Conservation (phyloP, 306 rosid species). For the Malus fusca region DNA sequence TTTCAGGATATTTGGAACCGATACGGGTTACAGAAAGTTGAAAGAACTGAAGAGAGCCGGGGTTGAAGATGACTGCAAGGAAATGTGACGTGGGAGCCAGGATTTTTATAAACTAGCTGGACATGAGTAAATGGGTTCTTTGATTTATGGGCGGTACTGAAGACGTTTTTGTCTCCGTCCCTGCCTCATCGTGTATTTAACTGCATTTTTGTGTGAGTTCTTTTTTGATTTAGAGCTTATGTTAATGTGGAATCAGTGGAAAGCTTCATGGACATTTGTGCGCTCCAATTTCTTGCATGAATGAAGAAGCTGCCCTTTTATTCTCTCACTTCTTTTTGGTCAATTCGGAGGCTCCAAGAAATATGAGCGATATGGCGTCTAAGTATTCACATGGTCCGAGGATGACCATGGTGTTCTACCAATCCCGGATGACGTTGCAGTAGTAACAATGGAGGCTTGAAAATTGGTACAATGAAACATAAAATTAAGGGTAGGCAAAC, state of each 20-base stretch:
- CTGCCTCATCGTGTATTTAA: slow-evolving; percentile 13
- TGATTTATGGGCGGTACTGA: slow-evolving; percentile 22
- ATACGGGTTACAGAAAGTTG: slow-evolving; percentile 76
- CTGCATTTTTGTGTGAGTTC: slow-evolving; percentile 22
- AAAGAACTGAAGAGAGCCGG: slow-evolving; percentile 50
- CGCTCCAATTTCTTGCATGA: slow-evolving; percentile 19
- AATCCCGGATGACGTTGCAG: too few relatives aligned
- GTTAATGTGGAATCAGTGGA: slow-evolving; percentile 12
- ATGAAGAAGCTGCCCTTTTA: slow-evolving; percentile 12
- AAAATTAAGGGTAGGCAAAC: too few relatives aligned
- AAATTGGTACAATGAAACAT: too few relatives aligned
- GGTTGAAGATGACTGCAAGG: slow-evolving; percentile 38
- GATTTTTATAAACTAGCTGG: slow-evolving; percentile 7
- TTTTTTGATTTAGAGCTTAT: slow-evolving; percentile 19
- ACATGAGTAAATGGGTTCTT: slow-evolving; percentile 22
- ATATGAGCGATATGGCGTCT: neutral
- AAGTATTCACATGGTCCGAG: too few relatives aligned
- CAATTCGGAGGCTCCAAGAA: neutral
- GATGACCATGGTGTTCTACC: too few relatives aligned
- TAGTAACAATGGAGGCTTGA: too few relatives aligned
- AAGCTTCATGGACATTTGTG: slow-evolving; percentile 25
- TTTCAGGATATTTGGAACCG: slow-evolving; percentile 81
- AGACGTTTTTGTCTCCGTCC: slow-evolving; percentile 19
- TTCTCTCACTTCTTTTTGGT: neutral
- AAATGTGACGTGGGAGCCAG: slow-evolving; percentile 20